Evolutionary conservation across 805 yeast species (phyloP).

Genomic region (Sungouiozyma intestinalis): DNA sequence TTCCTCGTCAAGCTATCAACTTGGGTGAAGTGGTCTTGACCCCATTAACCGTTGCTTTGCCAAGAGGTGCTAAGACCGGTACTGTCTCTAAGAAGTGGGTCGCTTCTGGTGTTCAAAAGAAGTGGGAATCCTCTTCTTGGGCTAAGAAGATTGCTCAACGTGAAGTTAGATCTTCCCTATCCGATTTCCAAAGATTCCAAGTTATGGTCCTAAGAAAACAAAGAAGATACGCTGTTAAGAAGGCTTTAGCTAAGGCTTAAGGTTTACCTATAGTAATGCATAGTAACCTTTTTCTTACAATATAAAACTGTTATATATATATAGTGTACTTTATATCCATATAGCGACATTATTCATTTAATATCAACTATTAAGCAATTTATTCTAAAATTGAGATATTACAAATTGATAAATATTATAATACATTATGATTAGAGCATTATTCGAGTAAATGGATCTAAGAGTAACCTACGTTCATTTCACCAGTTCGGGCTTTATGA

Average conservation of each 20-base stretch:
- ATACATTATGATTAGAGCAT: no score
- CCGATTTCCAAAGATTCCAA: constrained; percentile 99
- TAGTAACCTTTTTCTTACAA: not conserved
- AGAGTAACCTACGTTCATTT: no score
- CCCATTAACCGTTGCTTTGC: constrained; percentile 76
- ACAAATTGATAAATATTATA: not conserved
- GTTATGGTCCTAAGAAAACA: constrained; percentile 95
- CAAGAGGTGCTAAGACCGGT: constrained; percentile 89
- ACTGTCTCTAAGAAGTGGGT: constrained; percentile 86
- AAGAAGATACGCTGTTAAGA: constrained; percentile 87
- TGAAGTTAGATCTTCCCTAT: constrained; percentile 80
- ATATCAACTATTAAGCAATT: not conserved
- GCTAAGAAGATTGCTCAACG: constrained; percentile 96
- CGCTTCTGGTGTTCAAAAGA: constrained; percentile 74
- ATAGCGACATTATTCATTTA: not conserved
- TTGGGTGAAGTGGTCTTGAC: constrained; percentile 86
- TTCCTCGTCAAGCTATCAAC: constrained; percentile 84
- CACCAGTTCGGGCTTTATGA: constrained; percentile 15
- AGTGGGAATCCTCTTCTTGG: constrained; percentile 92
- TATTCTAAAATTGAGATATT: no score
- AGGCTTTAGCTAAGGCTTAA: constrained; percentile 94
- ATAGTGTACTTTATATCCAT: not conserved
- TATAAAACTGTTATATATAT: not conserved
- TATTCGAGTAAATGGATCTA: no score
- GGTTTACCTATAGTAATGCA: constrained; percentile 7